Evolutionary conservation across 768 basidiomycete genomes (phyloP), one percentile per base, ranked within the genome.

Genomic region (Trametopsis cervina): DNA sequence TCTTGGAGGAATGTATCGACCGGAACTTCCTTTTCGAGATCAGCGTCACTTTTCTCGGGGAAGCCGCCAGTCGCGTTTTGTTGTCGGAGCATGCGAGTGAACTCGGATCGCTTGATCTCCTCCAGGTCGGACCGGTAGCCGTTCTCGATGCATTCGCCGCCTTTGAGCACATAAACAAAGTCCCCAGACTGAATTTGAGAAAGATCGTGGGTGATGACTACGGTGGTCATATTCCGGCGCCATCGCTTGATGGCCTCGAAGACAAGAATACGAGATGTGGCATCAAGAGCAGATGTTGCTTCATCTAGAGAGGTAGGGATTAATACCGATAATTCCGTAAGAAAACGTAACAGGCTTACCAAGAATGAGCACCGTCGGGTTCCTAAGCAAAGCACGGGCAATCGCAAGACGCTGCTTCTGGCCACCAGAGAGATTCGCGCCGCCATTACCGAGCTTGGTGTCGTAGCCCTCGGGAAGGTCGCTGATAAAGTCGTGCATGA

Each of bases 151-250:
- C 96, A 79, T 0, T 62, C 56, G 0, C 94, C 95, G 17, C 80
- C 73, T 55, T 82, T 80, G 71, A 98, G 81, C 2, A 97, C 88
- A 61, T 98, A 96, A 11, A 96, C 89, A 54, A 96, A 97, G 64
- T 97, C 94, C 12, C 70, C 63, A 0, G 67, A 44, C 18, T 67
- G 66, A 54, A 99, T 86, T 55, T 93, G 89, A 1, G 84, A 83
- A 15, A 98, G 79, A 57, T 98, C 96, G 65, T 98, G 95, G 0
- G 95, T 97, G 62, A 97, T 96, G 53, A 94, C 84, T 60, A 94
- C 83, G 4, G 90, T 96, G 4, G 90, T 97, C 57, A 80, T 81
- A 68, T 86, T 85, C 13, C 62, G 60, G 5, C 89, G 74, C 85
- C 86, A 90, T 2, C 66, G 65, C 58, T 76, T 77, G 64, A 81